Base-by-base conservation (phyloP, 768 basidiomycete genomes). In the Mycena albidolilacea region DNA sequence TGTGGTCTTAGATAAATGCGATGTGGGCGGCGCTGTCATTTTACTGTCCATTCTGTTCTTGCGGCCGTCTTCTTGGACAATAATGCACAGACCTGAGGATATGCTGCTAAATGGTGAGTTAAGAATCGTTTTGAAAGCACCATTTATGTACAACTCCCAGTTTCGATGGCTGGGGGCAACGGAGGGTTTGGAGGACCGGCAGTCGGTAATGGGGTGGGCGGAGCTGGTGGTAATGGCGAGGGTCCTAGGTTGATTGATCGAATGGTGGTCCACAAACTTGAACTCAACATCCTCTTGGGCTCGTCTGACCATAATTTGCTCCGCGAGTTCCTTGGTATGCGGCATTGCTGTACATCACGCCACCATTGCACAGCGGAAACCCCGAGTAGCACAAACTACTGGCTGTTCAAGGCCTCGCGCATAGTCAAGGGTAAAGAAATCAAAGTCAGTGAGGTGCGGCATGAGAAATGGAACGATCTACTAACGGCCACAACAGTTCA, bases 391-490 rank as follows among this genome's bases (percentile, higher is more conserved):
- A 43, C 41, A 43, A 14, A 43, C 41, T 43, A 43, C 14, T 43
- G 41, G 41, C 41, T 30, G 2, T 3, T 95, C 82, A 96, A 96
- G 81, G 95, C 95, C 72, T 90, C 94, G 19, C 91, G 95, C 67
- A 78, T 95, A 58, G 93, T 94, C 54, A 96, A 95, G 55, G 30
- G 30, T 3, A 94, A 92, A 76, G 95, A 97, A 74, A 94, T 97
- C 75, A 95, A 94, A 87, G 95, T 86, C 44, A 55, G 55, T 69
- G 43, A 38, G 48, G 30, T 55, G 43, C 46, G 43, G 69, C 60
- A 35, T 39, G 23, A 52, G 50, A n/a, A 17, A 65, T 35, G 43
- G 67, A 30, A 46, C 8, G n/a, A 15, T 21, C n/a, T 7, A 19
- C 17, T 46, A 57, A 11, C 23, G 35, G 39, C 7, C 37, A 69